Percentiles rank a stretch among this genome's conserved stretches.
These are phyloP conservation scores for Exsudoporus frostii DNA, from an alignment of 768 basidiomycete genomes.

Conservation along the genomic window DNA sequence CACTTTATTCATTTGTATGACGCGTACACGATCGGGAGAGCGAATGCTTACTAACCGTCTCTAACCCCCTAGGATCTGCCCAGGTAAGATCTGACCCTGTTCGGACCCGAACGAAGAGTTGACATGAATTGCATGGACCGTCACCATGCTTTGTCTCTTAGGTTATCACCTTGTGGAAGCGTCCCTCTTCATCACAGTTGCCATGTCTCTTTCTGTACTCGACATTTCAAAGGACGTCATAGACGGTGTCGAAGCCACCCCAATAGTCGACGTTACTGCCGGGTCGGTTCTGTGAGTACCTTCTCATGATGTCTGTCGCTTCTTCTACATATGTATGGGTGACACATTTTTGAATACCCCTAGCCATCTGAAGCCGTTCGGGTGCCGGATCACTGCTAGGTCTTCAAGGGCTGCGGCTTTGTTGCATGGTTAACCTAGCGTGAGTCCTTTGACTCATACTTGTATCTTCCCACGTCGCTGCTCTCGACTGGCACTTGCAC, in stretches of 20 bases:
- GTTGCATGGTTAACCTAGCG: neutral
- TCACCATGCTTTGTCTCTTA: neutral
- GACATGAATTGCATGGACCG: neutral
- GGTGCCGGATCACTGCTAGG: slow-evolving; percentile 52
- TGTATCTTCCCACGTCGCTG: no score
- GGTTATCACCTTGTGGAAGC: neutral
- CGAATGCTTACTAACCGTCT: neutral
- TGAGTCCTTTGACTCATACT: no score
- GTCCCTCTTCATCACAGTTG: slow-evolving; percentile 5
- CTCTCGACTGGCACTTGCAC: no score
- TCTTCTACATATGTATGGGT: neutral
- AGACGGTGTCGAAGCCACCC: slow-evolving; percentile 40
- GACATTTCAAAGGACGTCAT: slow-evolving; percentile 40
- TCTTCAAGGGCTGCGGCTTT: slow-evolving; percentile 39
- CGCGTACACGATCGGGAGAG: neutral
- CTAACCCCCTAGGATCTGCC: slow-evolving; percentile 10
- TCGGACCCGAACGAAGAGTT: neutral
- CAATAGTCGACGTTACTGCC: slow-evolving; percentile 40
- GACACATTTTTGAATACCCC: neutral
- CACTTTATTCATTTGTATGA: no score
- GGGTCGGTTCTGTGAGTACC: slow-evolving; percentile 43
- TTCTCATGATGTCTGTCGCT: neutral
- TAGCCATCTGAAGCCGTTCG: slow-evolving; percentile 53
- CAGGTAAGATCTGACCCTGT: slow-evolving; percentile 10
- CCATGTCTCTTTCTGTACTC: slow-evolving; percentile 45